A percentile compares a stretch with the other conserved stretches of the same genome.
Evolutionary conservation across 139 green algal species (phyloP).

Genomic region (Raphidocelis subcapitata): DNA sequence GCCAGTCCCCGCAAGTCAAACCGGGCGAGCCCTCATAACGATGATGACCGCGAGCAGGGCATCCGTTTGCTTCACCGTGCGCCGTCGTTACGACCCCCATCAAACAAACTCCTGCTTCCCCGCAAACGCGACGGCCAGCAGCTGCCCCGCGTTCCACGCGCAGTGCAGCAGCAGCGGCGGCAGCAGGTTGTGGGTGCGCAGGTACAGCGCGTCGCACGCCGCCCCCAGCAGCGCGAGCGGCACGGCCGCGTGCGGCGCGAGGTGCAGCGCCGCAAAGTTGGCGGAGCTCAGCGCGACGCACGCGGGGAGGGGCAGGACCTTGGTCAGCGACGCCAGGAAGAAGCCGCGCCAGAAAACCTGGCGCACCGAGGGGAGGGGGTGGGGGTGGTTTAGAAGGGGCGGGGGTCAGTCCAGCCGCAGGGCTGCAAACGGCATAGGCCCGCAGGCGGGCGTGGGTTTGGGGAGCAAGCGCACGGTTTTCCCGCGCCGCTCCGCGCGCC

Average conservation of each 20-base stretch:
- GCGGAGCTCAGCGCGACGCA: slow-evolving; percentile 36
- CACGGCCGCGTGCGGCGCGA: slow-evolving; percentile 29
- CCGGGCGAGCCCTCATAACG: too few species aligned
- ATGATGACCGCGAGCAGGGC: too few species aligned
- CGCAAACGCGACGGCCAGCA: slow-evolving; percentile 35
- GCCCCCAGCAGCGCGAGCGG: slow-evolving; percentile 34
- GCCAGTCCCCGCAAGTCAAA: too few species aligned
- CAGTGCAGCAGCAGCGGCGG: slow-evolving; percentile 42
- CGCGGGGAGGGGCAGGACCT: slow-evolving; percentile 39
- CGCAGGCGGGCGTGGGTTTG: neutral
- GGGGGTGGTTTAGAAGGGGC: neutral
- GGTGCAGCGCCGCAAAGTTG: slow-evolving; percentile 43
- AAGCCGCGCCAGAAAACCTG: slow-evolving; percentile 59
- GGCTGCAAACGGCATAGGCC: too few species aligned
- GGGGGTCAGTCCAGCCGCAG: neutral
- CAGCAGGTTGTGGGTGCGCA: slow-evolving; percentile 36
- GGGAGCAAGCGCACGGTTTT: neutral
- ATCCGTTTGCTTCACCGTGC: too few species aligned
- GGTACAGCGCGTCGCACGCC: slow-evolving; percentile 38
- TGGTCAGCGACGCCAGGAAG: slow-evolving; percentile 46
- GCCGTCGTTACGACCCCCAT: too few species aligned
- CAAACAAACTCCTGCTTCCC: slow-evolving; percentile 48
- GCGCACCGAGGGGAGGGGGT: too few species aligned
- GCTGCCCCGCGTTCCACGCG: slow-evolving; percentile 43
- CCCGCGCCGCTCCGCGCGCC: neutral